Base-by-base conservation (phyloP, 2,329 filamentous ascomycete genomes). In the Aspergillus sp. region DNA sequence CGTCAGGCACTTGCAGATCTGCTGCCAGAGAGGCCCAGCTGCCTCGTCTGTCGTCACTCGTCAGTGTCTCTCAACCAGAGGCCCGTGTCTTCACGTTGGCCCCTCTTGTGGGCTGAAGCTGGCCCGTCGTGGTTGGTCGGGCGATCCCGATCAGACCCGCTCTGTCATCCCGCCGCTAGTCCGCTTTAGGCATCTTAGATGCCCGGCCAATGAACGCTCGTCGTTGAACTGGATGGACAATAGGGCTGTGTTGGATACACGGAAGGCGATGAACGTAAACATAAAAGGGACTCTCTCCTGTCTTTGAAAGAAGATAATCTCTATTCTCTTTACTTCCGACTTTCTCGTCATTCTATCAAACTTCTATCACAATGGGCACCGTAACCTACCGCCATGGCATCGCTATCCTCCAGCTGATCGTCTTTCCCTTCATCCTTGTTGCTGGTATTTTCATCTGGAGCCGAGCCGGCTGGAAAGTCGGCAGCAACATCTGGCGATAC, bases 401-500 rank as follows among this genome's bases (percentile, higher is more conserved):
- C n/a, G 69, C 69, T 17, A 68, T 69, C 49, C 60, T 71, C 5
- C 68, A 72, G 54, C 64, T 72, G 35, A 58, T 69, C 35, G 23
- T 65, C 3, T 73, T 70, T 35, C 65, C 69, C 4, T 54, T 68
- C 21, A 61, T 68, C 15, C 59, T 72, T 11, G 62, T 59, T 7
- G 62, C 63, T 31, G 64, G 61, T 1, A 15, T 71, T 27, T 62
- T 70, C 43, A 66, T 70, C 31, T 71, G 69, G 62, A 66, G 58
- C 1, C 63, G 66, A 1, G 59, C 66, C 12, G 69, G 70, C 27
- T 70, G 63, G 62, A 67, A 62, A 43, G 62, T 56, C 39, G 64
- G 68, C n/a, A 58, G 59, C 39, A 69, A 65, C 47, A 69, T 67
- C 40, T 73, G 68, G 67, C 62, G 70, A 53, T 68, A 62, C 53